Evolutionary conservation across 306 rosid species (phyloP), one percentile per base, ranked within the genome.

Genomic region (Pueraria montana): DNA sequence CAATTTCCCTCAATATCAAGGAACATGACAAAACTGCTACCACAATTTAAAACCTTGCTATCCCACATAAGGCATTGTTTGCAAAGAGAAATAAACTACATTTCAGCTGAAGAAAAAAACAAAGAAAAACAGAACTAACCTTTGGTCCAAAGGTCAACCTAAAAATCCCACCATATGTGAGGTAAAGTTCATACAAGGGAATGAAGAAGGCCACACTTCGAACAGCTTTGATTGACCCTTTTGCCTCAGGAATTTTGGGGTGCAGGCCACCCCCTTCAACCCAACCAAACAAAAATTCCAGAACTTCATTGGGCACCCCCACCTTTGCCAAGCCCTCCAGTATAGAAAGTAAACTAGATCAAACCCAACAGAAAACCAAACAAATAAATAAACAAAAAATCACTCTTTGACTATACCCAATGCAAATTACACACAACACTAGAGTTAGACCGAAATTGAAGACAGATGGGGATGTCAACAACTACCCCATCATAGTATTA

Each of bases 91-190:
- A 55, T 67, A 36, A 24, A 68, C 38, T 30, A 63, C 16, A 62
- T 32, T 77, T 66, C 34, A 76, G 17, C 24, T 67, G 34, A 6
- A 34, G 70, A 68, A 2, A 66, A 13, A 20, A n/a, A n/a, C n/a
- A 36, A 17, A 6, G 11, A 78, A 21, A 38, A 58, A 48, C 71
- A 82, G 61, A 80, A 82, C 91, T 77, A 88, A 96, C 98, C 99
- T 96, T 96, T 65, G 99, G 99, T 78, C 99, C 99, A 91, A 96
- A 90, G 1, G 65, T 94, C 87, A 96, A 87, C 82, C 98, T 87
- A 85, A 93, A 96, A 87, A 94, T 87, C 58, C 97, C 98, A 81
- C 98, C 99, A 58, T 96, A 96, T 11, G 94, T 90, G 83, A 94
- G 94, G 88, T 82, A 94, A 76, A 96, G 98, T 80, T 92, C 94